Percentiles rank a stretch among this genome's conserved stretches.
Conservation (phyloP, 2,329 filamentous ascomycete genomes). For the Exophiala dermatitidis region DNA sequence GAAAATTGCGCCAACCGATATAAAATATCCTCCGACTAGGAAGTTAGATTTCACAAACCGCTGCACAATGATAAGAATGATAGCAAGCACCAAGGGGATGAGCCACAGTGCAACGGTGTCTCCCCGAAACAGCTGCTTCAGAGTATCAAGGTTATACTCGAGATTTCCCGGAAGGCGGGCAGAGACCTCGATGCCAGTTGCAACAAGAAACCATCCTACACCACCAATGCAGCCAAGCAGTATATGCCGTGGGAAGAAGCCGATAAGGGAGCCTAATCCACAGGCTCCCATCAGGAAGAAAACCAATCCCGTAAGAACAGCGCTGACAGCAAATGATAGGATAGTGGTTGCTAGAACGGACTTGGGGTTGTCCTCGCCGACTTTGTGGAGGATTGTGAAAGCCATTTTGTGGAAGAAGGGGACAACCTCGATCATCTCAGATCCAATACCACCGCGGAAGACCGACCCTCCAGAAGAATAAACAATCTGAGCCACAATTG, state of each 20-base stretch:
- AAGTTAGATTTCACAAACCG: conserved; percentile 72
- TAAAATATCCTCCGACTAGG: conserved; percentile 79
- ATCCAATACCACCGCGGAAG: conserved; percentile 86
- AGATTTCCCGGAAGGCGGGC: conserved; percentile 80
- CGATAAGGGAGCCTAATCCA: conserved; percentile 82
- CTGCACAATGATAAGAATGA: conserved; percentile 69
- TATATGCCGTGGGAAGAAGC: conserved; percentile 94
- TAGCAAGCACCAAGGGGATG: conserved; percentile 67
- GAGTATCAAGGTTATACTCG: conserved; percentile 68
- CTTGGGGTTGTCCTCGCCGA: conserved; percentile 73
- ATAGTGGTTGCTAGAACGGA: conserved; percentile 92
- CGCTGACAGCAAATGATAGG: conserved; percentile 80
- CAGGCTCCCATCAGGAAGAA: conserved; percentile 88
- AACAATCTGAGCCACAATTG: conserved; percentile 83
- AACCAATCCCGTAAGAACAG: conserved; percentile 79
- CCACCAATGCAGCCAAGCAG: conserved; percentile 95
- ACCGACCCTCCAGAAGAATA: conserved; percentile 79
- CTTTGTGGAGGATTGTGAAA: conserved; percentile 67
- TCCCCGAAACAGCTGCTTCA: conserved; percentile 63
- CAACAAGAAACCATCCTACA: conserved; percentile 88
- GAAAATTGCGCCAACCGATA: conserved; percentile 62
- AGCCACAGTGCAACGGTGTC: conserved; percentile 78
- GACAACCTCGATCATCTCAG: conserved; percentile 96
- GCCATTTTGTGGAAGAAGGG: conserved; percentile 99
- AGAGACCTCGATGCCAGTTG: conserved; percentile 89